Base-by-base conservation (phyloP, 129 eudicot species). In the Chrysanthemum lavandulifolium region DNA sequence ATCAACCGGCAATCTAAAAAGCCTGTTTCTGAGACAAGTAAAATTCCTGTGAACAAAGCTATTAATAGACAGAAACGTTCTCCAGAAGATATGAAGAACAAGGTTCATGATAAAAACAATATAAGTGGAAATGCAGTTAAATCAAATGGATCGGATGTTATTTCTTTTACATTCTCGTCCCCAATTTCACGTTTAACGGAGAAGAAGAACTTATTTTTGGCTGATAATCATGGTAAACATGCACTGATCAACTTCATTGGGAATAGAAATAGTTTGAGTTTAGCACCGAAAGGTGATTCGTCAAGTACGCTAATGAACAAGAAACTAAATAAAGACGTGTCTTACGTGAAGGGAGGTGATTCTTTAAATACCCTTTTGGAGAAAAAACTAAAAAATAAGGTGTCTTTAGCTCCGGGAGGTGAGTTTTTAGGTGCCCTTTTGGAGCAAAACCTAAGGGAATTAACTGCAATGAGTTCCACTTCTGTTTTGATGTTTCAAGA, bases 101-200 rank as follows among this genome's bases (percentile, higher is more conserved):
- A 31, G 65, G 71, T 25, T 43, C 33, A 14, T 27, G 62, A 11
- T 64, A 72, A 48, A 56, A 49, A 65, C 0, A 40, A 40, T 33
- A 27, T 58, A 69, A 62, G 49, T 54, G 58, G 76, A 56, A 48
- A 78, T 31, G 65, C 69, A 73, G 87, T 82, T 25, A 82, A 73
- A 77, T 86, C 88, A 51, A 86, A 81, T 12, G 88, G 92, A 53
- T 68, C 71, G 64, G 97, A 88, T 80, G 89, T 90, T 73, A 73
- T 90, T 76, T 94, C 99, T n/a, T 94, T 94, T 67, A 94, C 97
- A 9, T 94, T 94, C 74, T 86, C 85, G 21, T 77, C 98, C 54
- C 98, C 98, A 13, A 72, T 94, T 78, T 72, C 95, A 18, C 76
- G 91, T 23, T 72, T 69, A 23, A 58, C 63, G 1, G 86, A 77